These are phyloP conservation scores for Cyathus striatus DNA, from an alignment of 768 basidiomycete genomes.

Conservation along the genomic window DNA sequence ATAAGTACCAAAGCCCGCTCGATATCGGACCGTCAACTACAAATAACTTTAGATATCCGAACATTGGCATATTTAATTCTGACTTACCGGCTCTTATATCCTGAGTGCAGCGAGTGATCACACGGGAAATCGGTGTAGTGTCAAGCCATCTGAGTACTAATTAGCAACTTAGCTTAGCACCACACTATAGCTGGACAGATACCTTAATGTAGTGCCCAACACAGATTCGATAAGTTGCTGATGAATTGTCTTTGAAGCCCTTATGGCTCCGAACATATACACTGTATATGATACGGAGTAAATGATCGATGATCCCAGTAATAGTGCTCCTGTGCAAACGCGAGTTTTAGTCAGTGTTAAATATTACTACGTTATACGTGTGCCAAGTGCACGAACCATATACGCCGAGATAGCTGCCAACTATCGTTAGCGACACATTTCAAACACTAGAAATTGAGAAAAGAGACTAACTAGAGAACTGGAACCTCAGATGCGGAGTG, in stretches of 20 bases:
- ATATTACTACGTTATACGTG: neutral
- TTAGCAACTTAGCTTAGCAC: neutral
- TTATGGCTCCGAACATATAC: constrained; percentile 37
- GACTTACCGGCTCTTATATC: constrained; percentile 34
- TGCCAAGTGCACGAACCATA: neutral
- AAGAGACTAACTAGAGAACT: constrained; percentile 26
- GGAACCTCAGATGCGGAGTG: constrained; percentile 23
- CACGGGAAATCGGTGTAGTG: constrained; percentile 33
- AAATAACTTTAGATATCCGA: constrained; percentile 26
- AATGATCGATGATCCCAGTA: constrained; percentile 24
- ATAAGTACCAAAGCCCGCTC: constrained; percentile 19
- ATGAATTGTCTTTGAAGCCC: constrained; percentile 48
- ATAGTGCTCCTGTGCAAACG: constrained; percentile 31
- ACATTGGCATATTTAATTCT: constrained; percentile 32
- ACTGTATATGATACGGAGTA: constrained; percentile 28
- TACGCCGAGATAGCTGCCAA: neutral
- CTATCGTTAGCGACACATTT: constrained; percentile 7
- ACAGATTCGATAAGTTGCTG: constrained; percentile 38
- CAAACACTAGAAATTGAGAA: constrained; percentile 9
- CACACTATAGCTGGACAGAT: neutral
- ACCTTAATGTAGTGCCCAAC: constrained; percentile 53
- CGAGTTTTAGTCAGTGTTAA: constrained; percentile 1
- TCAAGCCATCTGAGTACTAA: constrained; percentile 30
- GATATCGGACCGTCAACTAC: constrained; percentile 46
- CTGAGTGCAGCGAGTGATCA: constrained; percentile 55